Evolutionary conservation across 139 green algal species (phyloP).

Genomic region (Gonium pectorale): DNA sequence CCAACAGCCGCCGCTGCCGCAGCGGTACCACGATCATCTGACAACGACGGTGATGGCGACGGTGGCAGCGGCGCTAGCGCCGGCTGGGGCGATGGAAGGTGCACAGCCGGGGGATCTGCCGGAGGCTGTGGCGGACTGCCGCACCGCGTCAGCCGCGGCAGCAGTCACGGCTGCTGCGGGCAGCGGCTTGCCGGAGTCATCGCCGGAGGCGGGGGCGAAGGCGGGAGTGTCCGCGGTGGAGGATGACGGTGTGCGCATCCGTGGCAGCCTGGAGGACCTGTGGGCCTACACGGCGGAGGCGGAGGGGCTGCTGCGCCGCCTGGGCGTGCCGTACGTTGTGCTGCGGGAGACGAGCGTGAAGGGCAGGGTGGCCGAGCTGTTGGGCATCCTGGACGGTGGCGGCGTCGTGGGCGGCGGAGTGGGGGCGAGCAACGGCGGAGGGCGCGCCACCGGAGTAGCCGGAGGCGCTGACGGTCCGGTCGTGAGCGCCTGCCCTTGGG

Average conservation of each 20-base stretch:
- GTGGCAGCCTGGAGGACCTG: background rate
- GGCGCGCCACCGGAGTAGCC: too few relatives aligned
- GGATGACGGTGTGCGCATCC: conserved; percentile 19
- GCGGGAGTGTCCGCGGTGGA: background rate
- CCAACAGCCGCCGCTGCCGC: background rate
- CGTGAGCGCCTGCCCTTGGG: too few relatives aligned
- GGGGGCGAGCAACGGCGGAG: too few relatives aligned
- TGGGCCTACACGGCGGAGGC: background rate
- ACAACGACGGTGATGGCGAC: background rate
- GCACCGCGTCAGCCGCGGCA: background rate
- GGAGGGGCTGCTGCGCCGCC: background rate
- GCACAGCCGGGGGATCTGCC: too few relatives aligned
- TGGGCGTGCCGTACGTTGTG: conserved; percentile 3
- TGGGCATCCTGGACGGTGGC: background rate
- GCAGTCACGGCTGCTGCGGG: background rate
- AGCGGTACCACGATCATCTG: background rate
- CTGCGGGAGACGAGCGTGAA: background rate
- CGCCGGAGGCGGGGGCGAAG: background rate
- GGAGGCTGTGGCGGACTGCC: background rate
- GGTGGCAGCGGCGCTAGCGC: background rate
- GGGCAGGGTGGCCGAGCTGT: background rate
- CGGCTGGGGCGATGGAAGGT: too few relatives aligned
- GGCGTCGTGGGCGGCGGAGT: too few relatives aligned
- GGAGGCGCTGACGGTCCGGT: too few relatives aligned
- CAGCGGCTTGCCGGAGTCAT: background rate